A percentile compares a stretch with the other conserved stretches of the same genome.
phyloP scores from a whole-genome alignment of 345 rosid genomes.

The Physaria fendleri region DNA sequence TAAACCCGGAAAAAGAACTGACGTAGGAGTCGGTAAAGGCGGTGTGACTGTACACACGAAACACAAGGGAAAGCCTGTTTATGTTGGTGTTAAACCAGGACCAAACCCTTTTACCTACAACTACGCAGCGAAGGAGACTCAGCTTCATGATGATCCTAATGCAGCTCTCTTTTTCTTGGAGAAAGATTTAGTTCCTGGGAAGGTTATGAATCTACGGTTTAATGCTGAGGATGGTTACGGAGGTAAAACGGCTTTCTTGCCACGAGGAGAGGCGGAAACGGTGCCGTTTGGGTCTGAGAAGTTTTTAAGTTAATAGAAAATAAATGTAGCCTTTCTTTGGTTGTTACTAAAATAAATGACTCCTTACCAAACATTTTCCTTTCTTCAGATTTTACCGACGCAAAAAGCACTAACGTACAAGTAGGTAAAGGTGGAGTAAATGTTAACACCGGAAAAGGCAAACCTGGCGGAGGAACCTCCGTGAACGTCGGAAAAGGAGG shows the following conservation, averaged over 20 bases:
- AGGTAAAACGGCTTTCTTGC: constrained; percentile 46
- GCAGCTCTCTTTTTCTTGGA: constrained; percentile 79
- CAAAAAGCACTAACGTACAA: constrained; percentile 47
- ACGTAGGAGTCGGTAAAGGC: constrained; percentile 82
- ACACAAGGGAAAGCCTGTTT: constrained; percentile 56
- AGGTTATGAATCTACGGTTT: constrained; percentile 52
- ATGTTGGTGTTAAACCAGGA: constrained; percentile 52
- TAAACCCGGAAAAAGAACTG: too few species aligned
- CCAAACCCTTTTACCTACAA: constrained; percentile 18
- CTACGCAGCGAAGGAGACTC: constrained; percentile 57
- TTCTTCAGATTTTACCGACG: constrained; percentile 46
- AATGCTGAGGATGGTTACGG: constrained; percentile 35
- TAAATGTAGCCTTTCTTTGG: background rate
- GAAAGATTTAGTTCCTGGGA: constrained; percentile 54
- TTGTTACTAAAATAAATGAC: background rate
- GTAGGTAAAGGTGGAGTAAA: constrained; percentile 39
- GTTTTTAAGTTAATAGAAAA: constrained; percentile 22
- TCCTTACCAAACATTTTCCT: background rate
- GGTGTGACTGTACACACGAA: constrained; percentile 56
- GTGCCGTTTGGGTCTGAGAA: constrained; percentile 64
- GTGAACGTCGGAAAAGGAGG: constrained; percentile 58
- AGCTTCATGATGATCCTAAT: constrained; percentile 52
- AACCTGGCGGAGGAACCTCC: constrained; percentile 49
- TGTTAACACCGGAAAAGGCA: constrained; percentile 39
- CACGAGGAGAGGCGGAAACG: constrained; percentile 51